Conservation (phyloP, 2,329 filamentous ascomycete genomes). For the Neonectria magnoliae region DNA sequence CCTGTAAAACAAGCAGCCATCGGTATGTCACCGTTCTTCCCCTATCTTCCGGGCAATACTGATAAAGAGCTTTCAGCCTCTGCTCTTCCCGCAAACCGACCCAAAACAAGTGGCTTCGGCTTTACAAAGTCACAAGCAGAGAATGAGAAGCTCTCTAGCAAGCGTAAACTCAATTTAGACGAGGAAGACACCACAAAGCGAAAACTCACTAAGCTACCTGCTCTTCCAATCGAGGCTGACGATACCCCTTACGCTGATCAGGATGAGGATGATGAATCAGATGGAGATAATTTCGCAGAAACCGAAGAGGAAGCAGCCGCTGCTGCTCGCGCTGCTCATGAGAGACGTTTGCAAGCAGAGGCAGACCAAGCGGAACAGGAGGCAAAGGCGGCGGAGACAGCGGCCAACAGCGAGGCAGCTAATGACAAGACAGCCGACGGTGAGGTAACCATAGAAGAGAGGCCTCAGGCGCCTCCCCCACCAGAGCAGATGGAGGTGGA, state of each 20-base stretch:
- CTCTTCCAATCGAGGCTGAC: slow-evolving; percentile 73
- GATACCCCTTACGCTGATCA: slow-evolving; percentile 69
- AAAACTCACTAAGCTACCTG: slow-evolving; percentile 91
- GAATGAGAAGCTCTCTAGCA: slow-evolving; percentile 71
- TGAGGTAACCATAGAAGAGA: neutral
- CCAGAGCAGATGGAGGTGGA: slow-evolving; percentile 67
- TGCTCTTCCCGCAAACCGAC: slow-evolving; percentile 72
- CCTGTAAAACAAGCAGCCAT: slow-evolving; percentile 47
- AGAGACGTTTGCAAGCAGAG: slow-evolving; percentile 73
- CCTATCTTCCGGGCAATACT: slow-evolving; percentile 25
- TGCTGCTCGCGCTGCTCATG: slow-evolving; percentile 84
- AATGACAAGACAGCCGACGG: slow-evolving; percentile 41
- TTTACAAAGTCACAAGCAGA: slow-evolving; percentile 76
- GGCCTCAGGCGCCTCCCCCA: slow-evolving; percentile 31
- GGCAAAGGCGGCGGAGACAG: slow-evolving; percentile 37
- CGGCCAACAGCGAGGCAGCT: slow-evolving; percentile 43
- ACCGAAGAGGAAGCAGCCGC: slow-evolving; percentile 90
- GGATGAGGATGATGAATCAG: slow-evolving; percentile 76
- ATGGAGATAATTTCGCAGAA: slow-evolving; percentile 79
- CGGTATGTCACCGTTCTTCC: slow-evolving; percentile 46
- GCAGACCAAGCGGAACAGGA: slow-evolving; percentile 55
- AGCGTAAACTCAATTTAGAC: slow-evolving; percentile 83
- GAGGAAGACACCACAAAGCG: slow-evolving; percentile 88
- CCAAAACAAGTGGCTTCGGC: slow-evolving; percentile 86
- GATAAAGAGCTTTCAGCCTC: slow-evolving; percentile 52